A percentile compares a stretch with the other conserved stretches of the same genome.
Conservation (phyloP, 805 yeast genomes). For the Metschnikowia rubicola region DNA sequence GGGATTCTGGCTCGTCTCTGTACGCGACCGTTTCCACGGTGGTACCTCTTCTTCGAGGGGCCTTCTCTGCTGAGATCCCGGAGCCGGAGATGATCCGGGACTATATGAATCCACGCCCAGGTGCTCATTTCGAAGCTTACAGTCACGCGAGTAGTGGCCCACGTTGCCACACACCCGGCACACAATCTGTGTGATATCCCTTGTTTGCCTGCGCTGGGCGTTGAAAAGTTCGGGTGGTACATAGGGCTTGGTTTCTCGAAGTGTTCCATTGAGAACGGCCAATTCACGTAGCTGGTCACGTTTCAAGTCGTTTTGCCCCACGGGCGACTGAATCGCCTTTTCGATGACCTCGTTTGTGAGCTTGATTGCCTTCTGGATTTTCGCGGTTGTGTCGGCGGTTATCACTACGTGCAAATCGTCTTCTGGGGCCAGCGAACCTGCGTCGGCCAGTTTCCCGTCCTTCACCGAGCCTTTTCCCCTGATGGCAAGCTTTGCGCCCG, state of each 20-base stretch:
- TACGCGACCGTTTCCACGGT: slow-evolving; percentile 7
- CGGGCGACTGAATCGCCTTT: slow-evolving; percentile 84
- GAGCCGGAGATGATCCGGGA: not conserved
- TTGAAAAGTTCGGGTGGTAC: slow-evolving; percentile 38
- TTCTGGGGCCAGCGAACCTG: slow-evolving; percentile 16
- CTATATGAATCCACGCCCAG: slow-evolving; percentile 1
- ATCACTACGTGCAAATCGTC: slow-evolving; percentile 90
- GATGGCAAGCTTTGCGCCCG: slow-evolving; percentile 87
- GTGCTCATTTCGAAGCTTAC: slow-evolving; percentile 39
- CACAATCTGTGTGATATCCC: slow-evolving; percentile 52
- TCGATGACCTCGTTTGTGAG: slow-evolving; percentile 73
- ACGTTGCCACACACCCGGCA: slow-evolving; percentile 77
- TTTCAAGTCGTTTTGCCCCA: slow-evolving; percentile 88
- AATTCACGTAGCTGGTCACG: slow-evolving; percentile 87
- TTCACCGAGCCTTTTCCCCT: slow-evolving; percentile 96
- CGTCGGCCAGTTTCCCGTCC: slow-evolving; percentile 61
- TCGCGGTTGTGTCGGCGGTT: slow-evolving; percentile 76
- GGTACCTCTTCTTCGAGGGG: slow-evolving; percentile 4
- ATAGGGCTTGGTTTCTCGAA: slow-evolving; percentile 71
- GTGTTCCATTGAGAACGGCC: slow-evolving; percentile 92
- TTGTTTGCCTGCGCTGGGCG: slow-evolving; percentile 25
- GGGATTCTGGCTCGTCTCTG: not conserved
- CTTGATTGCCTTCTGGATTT: slow-evolving; percentile 69
- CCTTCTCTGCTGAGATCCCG: not conserved
- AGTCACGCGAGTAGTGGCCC: slow-evolving; percentile 89